These are phyloP conservation scores for Talaromyces sp. DNA, from an alignment of 2,329 filamentous ascomycete species.

Conservation along the genomic window DNA sequence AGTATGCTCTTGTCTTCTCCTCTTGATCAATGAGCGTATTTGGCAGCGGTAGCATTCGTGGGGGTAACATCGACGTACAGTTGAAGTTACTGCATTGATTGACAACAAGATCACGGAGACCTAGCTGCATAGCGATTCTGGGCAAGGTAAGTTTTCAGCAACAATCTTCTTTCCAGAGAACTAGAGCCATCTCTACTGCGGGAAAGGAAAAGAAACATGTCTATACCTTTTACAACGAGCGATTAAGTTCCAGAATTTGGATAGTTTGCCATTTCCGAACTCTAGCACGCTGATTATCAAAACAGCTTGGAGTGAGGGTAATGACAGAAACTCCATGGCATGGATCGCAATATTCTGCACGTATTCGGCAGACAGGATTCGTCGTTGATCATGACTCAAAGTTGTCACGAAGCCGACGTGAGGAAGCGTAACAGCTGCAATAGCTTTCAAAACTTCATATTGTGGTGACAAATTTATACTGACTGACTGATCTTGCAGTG, in stretches of 20 bases:
- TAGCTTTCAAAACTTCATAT: not conserved
- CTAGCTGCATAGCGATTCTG: slow-evolving; percentile 31
- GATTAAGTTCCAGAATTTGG: slow-evolving; percentile 33
- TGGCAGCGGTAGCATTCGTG: slow-evolving; percentile 25
- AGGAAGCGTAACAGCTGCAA: not conserved
- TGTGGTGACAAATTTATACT: slow-evolving; percentile 5
- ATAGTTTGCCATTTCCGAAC: slow-evolving; percentile 30
- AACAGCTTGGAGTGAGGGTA: slow-evolving; percentile 32
- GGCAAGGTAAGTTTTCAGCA: not conserved
- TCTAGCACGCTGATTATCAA: slow-evolving; percentile 30
- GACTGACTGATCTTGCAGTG: slow-evolving; percentile 4
- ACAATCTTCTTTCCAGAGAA: not conserved
- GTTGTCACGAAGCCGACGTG: not conserved
- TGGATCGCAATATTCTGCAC: slow-evolving; percentile 28
- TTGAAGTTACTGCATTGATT: slow-evolving; percentile 30
- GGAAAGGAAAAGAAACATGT: not conserved
- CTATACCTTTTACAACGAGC: slow-evolving; percentile 31
- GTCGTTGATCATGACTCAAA: not conserved
- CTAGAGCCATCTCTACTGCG: not conserved
- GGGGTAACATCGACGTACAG: slow-evolving; percentile 26
- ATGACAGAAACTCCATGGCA: slow-evolving; percentile 26
- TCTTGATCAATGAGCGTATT: slow-evolving; percentile 32
- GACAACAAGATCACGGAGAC: slow-evolving; percentile 28
- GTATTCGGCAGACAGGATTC: slow-evolving; percentile 23
- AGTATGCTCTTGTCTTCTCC: slow-evolving; percentile 35